Evolutionary conservation across 352 stramenopile species (phyloP).

Genomic region (Nothophytophthora sp.): DNA sequence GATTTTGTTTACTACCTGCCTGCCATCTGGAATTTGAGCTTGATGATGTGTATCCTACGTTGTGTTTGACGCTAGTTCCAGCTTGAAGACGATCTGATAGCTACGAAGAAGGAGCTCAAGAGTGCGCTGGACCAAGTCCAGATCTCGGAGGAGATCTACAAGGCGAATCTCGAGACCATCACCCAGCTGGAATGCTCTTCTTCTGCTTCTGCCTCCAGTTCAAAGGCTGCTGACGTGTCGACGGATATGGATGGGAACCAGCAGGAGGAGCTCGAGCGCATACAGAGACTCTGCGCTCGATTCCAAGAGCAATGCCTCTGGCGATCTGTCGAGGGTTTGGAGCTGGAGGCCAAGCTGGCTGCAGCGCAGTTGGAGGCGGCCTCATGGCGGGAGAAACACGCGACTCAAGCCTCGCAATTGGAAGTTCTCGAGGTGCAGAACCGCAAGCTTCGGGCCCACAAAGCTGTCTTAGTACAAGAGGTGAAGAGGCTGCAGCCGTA

Average conservation of each 20-base stretch:
- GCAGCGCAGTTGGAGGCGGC: constrained; percentile 23
- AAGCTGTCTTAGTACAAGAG: constrained; percentile 63
- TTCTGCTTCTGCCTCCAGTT: neutral
- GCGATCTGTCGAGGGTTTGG: constrained; percentile 64
- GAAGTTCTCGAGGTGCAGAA: constrained; percentile 30
- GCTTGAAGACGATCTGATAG: constrained; percentile 34
- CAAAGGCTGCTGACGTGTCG: neutral
- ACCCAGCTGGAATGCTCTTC: constrained; percentile 38
- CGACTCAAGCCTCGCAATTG: constrained; percentile 16
- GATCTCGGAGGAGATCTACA: constrained; percentile 62
- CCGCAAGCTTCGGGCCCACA: constrained; percentile 48
- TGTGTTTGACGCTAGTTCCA: constrained; percentile 10
- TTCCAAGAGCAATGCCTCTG: constrained; percentile 83
- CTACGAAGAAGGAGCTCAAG: constrained; percentile 39
- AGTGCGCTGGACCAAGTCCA: constrained; percentile 36
- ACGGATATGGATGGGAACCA: constrained; percentile 10
- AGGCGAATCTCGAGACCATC: constrained; percentile 67
- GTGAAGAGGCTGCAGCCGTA: constrained; percentile 72
- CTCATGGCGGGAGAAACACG: constrained; percentile 32
- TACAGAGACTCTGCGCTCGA: constrained; percentile 51
- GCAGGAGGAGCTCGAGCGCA: constrained; percentile 39
- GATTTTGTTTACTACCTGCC: constrained; percentile 8
- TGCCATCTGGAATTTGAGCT: constrained; percentile 7
- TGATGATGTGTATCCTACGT: neutral
- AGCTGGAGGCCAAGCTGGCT: constrained; percentile 52